Conservation (phyloP, 257 asterid genomes). For the Solanum medicagineum region DNA sequence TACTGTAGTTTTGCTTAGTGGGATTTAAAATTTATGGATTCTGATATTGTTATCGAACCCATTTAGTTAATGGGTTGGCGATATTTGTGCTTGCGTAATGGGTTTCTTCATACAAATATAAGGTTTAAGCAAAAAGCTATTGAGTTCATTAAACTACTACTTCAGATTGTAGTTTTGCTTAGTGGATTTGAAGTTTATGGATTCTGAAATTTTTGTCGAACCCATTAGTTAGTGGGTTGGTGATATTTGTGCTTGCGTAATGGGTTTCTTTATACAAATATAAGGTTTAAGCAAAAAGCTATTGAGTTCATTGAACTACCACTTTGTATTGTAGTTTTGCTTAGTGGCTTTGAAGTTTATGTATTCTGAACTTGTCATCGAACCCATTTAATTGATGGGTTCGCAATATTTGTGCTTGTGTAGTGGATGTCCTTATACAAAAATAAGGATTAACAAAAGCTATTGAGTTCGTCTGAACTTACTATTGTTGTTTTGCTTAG, state of each 20-base stretch:
- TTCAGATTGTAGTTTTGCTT: background rate
- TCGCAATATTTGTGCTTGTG: background rate
- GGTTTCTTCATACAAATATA: background rate
- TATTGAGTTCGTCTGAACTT: background rate
- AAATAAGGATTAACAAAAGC: too few relatives aligned
- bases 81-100: background rate
- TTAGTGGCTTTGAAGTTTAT: background rate
- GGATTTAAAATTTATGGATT: background rate
- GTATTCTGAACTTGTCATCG: background rate
- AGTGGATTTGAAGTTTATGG: background rate
- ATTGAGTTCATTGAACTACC: background rate
- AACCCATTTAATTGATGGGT: background rate
- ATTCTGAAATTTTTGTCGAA: background rate
- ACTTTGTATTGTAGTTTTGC: background rate
- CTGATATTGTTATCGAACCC: background rate
- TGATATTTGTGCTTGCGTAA: background rate
- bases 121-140: background rate
- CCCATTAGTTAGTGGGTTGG: background rate
- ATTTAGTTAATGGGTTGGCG: background rate
- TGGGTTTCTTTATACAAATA: background rate
- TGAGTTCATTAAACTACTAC: background rate
- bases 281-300: background rate
- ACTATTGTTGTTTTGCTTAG: background rate
- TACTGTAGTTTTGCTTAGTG: background rate
- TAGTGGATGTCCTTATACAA: background rate